Conservation (phyloP, 1,284 basidiomycete species). For the Ganoderma resinaceum region DNA sequence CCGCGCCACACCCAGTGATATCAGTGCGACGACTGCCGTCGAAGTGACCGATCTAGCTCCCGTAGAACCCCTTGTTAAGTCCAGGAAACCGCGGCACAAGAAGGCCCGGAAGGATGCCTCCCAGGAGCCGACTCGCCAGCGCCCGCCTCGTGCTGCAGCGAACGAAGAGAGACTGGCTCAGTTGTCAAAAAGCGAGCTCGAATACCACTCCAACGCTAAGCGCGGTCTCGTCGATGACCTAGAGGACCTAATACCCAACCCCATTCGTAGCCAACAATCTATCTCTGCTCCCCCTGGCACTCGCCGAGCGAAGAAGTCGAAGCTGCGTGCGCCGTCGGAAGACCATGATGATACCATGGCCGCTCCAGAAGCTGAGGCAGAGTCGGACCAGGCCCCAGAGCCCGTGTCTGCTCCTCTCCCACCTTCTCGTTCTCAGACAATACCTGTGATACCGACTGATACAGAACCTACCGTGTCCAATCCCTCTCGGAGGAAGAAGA, state of each 20-base stretch:
- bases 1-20: background rate
- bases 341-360: background rate
- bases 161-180: slow-evolving; percentile 6
- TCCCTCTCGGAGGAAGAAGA: background rate
- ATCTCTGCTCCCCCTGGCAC: background rate
- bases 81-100: background rate
- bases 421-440: background rate
- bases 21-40: background rate
- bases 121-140: slow-evolving; percentile 5
- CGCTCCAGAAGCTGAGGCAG: background rate
- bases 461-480: background rate
- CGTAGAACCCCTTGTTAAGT: background rate
- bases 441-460: background rate
- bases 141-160: slow-evolving; percentile 9
- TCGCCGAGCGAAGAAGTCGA: slow-evolving; percentile 13
- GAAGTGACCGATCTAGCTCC: background rate
- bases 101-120: background rate
- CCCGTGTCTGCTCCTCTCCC: background rate
- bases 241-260: background rate
- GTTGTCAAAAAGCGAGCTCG: slow-evolving; percentile 4
- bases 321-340: background rate
- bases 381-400: background rate
- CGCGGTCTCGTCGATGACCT: slow-evolving; percentile 5
- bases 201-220: slow-evolving; percentile 13
- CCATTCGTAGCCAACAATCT: background rate